Evolutionary conservation across 257 asterid genomes (phyloP).

Genomic region (Primulina tabacum): DNA sequence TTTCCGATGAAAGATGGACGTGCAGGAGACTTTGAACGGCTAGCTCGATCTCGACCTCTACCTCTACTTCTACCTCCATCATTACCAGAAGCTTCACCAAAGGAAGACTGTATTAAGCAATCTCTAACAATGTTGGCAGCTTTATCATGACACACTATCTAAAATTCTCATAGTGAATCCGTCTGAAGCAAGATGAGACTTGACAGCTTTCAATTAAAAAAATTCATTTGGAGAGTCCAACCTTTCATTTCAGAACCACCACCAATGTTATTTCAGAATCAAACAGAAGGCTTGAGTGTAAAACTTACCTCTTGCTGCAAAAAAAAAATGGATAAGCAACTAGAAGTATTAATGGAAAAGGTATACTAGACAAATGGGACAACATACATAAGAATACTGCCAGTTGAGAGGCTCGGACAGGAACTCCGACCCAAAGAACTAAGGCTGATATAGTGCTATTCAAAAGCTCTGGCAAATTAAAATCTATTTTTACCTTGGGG

Average conservation of each 20-base stretch:
- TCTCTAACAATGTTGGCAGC: conserved; percentile 76
- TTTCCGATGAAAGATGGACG: conserved; percentile 45
- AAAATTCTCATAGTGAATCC: conserved; percentile 63
- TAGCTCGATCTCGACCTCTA: conserved; percentile 80
- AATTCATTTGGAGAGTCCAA: conserved; percentile 46
- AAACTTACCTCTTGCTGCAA: conserved; percentile 99
- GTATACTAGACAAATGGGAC: conserved; percentile 20
- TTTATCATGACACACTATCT: conserved; percentile 73
- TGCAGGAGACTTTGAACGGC: conserved; percentile 86
- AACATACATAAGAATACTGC: conserved; percentile 4
- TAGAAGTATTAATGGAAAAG: conserved; percentile 31
- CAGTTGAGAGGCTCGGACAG: neutral
- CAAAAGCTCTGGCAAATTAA: conserved; percentile 7
- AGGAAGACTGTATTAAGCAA: conserved; percentile 87
- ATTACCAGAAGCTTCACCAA: conserved; percentile 95
- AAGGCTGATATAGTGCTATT: neutral
- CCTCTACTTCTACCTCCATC: conserved; percentile 93
- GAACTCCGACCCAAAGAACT: neutral
- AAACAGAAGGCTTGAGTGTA: conserved; percentile 74
- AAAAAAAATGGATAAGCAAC: conserved; percentile 39
- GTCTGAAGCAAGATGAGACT: conserved; percentile 61
- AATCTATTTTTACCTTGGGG: conserved; percentile 69
- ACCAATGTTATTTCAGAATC: conserved; percentile 71
- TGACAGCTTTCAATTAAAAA: conserved; percentile 56
- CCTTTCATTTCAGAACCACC: conserved; percentile 84